These are phyloP conservation scores for Colletotrichum sp. DNA, from an alignment of 2,329 filamentous ascomycete genomes.

Conservation along the genomic window DNA sequence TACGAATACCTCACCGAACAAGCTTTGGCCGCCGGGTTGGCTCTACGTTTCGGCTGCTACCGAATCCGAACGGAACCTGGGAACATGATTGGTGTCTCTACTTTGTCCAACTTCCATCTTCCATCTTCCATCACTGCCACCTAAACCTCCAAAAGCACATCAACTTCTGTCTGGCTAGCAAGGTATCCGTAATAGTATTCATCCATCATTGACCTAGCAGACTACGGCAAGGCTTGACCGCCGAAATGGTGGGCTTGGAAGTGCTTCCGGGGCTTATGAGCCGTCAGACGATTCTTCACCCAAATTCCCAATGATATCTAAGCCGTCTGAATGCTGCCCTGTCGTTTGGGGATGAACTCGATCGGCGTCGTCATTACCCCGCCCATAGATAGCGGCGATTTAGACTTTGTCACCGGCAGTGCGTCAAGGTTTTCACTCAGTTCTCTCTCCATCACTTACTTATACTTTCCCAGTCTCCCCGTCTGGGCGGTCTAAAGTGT, in stretches of 20 bases:
- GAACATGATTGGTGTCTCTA: background rate
- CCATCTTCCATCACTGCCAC: background rate
- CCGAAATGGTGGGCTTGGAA: background rate
- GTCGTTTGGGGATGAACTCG: background rate
- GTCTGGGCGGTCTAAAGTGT: background rate
- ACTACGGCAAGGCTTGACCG: background rate
- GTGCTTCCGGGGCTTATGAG: background rate
- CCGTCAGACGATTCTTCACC: background rate
- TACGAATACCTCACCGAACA: background rate
- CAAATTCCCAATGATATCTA: background rate
- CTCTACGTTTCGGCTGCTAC: conserved; percentile 15
- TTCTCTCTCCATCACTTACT: background rate
- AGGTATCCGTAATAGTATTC: background rate
- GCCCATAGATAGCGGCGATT: background rate
- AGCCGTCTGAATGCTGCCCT: background rate
- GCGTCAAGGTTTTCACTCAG: background rate
- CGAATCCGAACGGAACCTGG: conserved; percentile 4
- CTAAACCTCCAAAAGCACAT: background rate
- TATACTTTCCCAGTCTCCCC: background rate
- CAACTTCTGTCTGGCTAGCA: background rate
- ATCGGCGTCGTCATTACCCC: background rate
- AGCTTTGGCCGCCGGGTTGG: conserved; percentile 7
- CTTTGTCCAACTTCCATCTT: background rate
- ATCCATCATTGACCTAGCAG: background rate
- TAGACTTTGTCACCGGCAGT: background rate